Evolutionary conservation across 2,329 filamentous ascomycete species (phyloP).

Genomic region (Penicillium sp.): DNA sequence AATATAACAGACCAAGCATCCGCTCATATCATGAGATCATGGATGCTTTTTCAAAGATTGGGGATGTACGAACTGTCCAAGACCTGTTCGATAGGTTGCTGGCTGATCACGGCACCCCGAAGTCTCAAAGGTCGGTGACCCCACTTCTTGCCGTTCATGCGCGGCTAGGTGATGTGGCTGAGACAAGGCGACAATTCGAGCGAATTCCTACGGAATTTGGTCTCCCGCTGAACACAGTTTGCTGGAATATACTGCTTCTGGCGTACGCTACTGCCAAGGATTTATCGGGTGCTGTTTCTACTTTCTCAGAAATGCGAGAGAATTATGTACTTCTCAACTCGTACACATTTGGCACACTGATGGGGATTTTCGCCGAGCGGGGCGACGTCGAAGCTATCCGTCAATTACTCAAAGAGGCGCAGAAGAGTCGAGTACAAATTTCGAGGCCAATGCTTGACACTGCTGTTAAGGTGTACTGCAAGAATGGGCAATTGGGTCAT

Average conservation of each 20-base stretch:
- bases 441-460: slow-evolving; percentile 59
- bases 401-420: slow-evolving; percentile 62
- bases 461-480: slow-evolving; percentile 66
- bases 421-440: slow-evolving; percentile 50
- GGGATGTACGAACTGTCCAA: slow-evolving; percentile 46
- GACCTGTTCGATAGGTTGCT: slow-evolving; percentile 45
- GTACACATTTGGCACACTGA: slow-evolving; percentile 68
- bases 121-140: slow-evolving; percentile 34
- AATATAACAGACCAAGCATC: slow-evolving; percentile 24
- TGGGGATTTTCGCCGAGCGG: slow-evolving; percentile 66
- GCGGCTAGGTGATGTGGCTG: slow-evolving; percentile 60
- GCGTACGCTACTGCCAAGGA: slow-evolving; percentile 66
- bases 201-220: slow-evolving; percentile 57
- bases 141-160: slow-evolving; percentile 71
- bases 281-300: slow-evolving; percentile 61
- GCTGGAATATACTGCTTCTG: slow-evolving; percentile 76
- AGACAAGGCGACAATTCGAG: slow-evolving; percentile 61
- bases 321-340: slow-evolving; percentile 54
- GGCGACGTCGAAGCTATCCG: slow-evolving; percentile 72
- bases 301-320: slow-evolving; percentile 61
- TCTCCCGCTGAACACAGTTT: slow-evolving; percentile 55
- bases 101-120: slow-evolving; percentile 37
- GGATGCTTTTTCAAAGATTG: slow-evolving; percentile 45
- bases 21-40: slow-evolving; percentile 38
- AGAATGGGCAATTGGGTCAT: slow-evolving; percentile 52